A percentile compares a stretch with the other conserved stretches of the same genome.
phyloP scores from a whole-genome alignment of 768 basidiomycete species.

The Russula sp. region DNA sequence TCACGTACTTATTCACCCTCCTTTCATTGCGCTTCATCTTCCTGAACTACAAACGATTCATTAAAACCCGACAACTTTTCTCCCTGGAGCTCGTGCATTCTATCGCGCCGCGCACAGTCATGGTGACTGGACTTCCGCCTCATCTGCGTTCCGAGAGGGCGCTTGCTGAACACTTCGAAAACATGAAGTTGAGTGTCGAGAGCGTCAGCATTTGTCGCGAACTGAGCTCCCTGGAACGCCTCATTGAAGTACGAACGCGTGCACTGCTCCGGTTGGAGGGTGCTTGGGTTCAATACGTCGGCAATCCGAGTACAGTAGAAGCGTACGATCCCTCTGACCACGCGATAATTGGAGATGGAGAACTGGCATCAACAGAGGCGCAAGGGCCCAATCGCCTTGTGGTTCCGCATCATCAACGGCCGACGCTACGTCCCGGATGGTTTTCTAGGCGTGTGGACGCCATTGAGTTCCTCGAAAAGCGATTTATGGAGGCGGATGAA shows the following conservation, averaged over 20 bases:
- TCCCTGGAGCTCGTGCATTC: slow-evolving; percentile 93
- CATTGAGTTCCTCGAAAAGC: slow-evolving; percentile 76
- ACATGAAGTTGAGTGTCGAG: slow-evolving; percentile 81
- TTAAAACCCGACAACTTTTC: slow-evolving; percentile 88
- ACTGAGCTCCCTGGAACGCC: slow-evolving; percentile 59
- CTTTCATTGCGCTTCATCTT: slow-evolving; percentile 83
- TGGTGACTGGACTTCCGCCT: slow-evolving; percentile 78
- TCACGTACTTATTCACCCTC: slow-evolving; percentile 90
- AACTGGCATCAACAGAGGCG: slow-evolving; percentile 48
- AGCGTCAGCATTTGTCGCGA: slow-evolving; percentile 88
- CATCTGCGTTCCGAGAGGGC: slow-evolving; percentile 81
- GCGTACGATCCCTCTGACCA: slow-evolving; percentile 69
- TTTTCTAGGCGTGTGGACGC: slow-evolving; percentile 79
- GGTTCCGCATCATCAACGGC: slow-evolving; percentile 68
- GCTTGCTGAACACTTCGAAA: slow-evolving; percentile 91
- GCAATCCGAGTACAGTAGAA: slow-evolving; percentile 85
- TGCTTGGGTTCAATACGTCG: slow-evolving; percentile 88
- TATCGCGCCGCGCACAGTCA: slow-evolving; percentile 87
- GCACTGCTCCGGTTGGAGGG: slow-evolving; percentile 73
- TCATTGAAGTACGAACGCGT: slow-evolving; percentile 76
- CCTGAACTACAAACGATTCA: slow-evolving; percentile 83
- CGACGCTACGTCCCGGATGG: slow-evolving; percentile 70
- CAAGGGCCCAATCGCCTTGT: slow-evolving; percentile 50
- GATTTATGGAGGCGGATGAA: slow-evolving; percentile 79
- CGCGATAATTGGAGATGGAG: slow-evolving; percentile 44